A percentile compares a stretch with the other conserved stretches of the same genome.
Conservation (phyloP, 805 yeast genomes). For the Candida ascalaphidarum region DNA sequence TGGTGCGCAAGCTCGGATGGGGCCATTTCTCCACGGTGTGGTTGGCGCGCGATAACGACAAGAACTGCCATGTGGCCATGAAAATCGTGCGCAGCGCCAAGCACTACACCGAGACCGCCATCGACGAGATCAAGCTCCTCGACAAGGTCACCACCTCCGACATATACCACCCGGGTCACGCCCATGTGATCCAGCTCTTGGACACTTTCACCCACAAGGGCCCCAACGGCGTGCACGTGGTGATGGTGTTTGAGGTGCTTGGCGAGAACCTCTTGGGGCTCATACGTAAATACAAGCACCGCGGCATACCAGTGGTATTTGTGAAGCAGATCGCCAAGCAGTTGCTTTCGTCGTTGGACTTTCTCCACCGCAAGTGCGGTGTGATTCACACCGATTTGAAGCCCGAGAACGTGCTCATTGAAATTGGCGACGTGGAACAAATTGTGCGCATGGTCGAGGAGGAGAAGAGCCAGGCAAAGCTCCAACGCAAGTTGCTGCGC, state of each 20-base stretch:
- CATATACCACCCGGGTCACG: conserved; percentile 69
- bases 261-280: conserved; percentile 90
- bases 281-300: conserved; percentile 67
- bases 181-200: conserved; percentile 67
- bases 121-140: conserved; percentile 82
- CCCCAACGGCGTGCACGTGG: conserved; percentile 86
- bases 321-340: conserved; percentile 82
- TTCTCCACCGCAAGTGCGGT: conserved; percentile 64
- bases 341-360: conserved; percentile 62
- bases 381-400: conserved; percentile 68
- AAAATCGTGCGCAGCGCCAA: conserved; percentile 88
- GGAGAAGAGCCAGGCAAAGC: conserved; percentile 13
- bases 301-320: conserved; percentile 68
- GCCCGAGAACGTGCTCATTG: conserved; percentile 71
- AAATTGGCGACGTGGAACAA: conserved; percentile 76
- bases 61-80: conserved; percentile 77
- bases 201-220: conserved; percentile 86
- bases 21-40: conserved; percentile 77
- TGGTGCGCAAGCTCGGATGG: conserved; percentile 95
- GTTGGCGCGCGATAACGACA: conserved; percentile 34
- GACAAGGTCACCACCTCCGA: conserved; percentile 57
- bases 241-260: conserved; percentile 95
- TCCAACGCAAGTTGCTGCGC: conserved; percentile 10
- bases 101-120: conserved; percentile 88
- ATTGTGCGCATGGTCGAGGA: conserved; percentile 62